These are phyloP conservation scores for Rhodotorula diobovata DNA, from an alignment of 768 basidiomycete species.

Conservation along the genomic window DNA sequence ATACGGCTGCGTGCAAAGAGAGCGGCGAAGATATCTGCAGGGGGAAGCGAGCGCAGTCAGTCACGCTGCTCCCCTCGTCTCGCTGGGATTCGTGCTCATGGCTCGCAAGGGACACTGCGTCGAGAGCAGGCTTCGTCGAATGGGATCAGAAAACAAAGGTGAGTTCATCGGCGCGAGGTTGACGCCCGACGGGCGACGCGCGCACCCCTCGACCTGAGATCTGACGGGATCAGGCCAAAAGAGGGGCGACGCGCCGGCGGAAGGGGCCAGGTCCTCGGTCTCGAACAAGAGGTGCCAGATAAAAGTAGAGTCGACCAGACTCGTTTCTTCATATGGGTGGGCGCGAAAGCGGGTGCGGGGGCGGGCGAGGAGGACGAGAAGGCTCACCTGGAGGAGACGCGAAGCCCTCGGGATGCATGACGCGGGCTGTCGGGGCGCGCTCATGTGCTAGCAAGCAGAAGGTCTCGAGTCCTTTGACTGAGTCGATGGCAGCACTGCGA, in stretches of 20 bases:
- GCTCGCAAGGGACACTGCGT: background rate
- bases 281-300: constrained; percentile 36
- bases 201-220: constrained; percentile 5
- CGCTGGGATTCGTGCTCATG: background rate
- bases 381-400: constrained; percentile 8
- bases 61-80: no score
- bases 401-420: no score
- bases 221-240: constrained; percentile 20
- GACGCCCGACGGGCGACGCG: background rate
- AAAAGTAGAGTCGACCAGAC: background rate
- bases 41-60: no score
- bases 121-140: background rate
- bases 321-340: constrained; percentile 21
- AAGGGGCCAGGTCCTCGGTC: no score
- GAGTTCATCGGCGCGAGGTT: background rate
- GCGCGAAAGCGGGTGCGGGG: no score
- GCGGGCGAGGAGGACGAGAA: background rate
- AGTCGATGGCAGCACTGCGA: no score
- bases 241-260: background rate
- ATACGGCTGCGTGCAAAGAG: no score
- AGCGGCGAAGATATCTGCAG: no score
- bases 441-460: no score
- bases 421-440: no score
- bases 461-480: no score
- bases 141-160: constrained; percentile 10